Evolutionary conservation across 371 early-diverging fungal genomes (phyloP), one percentile per base, ranked within the genome.

Genomic region (Funneliformis caledonium): DNA sequence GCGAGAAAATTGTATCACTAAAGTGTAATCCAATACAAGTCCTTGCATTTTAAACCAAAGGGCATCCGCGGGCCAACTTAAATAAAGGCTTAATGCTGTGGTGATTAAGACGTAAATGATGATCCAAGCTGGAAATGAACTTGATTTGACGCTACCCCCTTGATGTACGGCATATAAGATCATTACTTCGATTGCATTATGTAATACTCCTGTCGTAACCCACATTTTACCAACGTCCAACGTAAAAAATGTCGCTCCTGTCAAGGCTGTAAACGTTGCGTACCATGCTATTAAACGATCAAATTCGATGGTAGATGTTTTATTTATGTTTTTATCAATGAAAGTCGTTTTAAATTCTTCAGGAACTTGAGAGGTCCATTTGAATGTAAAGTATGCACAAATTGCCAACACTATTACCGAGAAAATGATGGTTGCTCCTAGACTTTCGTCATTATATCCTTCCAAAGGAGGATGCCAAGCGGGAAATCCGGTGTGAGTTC

Each of bases 11-110:
- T 78, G 48, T n/a, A 69, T 67, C 1, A 52, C 10, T n/a, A 78
- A 31, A 12, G 59, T 59, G 59, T 70, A 78, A 56, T 78, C 79
- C 37, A 64, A 56, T 22, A 12, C n/a, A 56, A 78, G 70, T 19
- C 79, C 79, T 78, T 78, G 79, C 16, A 47, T 12, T 59, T 78
- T 78, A 43, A 78, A 78, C 50, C 56, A 78, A 37, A 59, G 11
- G 6, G 47, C 79, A 67, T 78, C 76, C 26, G 19, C 16, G 2
- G 76, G 76, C 12, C 14, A 75, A n/a, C 33, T 19, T n/a, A 76
- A 50, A 31, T 12, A 74, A n/a, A 50, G 7, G 8, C 12, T 14
- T 22, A 16, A 14, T 5, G 19, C 33, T 19, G 74, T 2, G 12
- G 52, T 22, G 9, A 31, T 12, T 11, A 50, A 5, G 26, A 56